phyloP scores from a whole-genome alignment of 768 basidiomycete genomes.

The Royoungia palumana region DNA sequence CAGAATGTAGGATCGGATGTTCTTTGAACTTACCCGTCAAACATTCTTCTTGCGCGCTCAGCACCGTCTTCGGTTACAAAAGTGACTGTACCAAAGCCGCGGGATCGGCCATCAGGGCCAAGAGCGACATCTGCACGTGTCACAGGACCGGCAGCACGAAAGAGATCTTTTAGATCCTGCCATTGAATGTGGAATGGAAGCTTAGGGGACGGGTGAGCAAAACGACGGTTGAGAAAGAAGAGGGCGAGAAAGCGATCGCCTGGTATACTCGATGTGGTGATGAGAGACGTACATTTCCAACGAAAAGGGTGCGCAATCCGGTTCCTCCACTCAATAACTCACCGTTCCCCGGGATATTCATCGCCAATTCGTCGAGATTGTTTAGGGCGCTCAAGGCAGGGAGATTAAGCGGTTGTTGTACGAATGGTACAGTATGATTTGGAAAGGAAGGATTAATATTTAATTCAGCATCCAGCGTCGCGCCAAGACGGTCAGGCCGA shows the following conservation, averaged over 20 bases:
- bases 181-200: slow-evolving; percentile 93
- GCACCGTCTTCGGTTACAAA: slow-evolving; percentile 84
- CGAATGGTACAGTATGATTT: slow-evolving; percentile 16
- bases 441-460: slow-evolving; percentile 12
- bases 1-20: not conserved
- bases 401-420: slow-evolving; percentile 17
- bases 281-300: slow-evolving; percentile 72
- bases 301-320: slow-evolving; percentile 64
- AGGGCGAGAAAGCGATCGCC: not conserved
- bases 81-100: slow-evolving; percentile 91
- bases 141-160: slow-evolving; percentile 86
- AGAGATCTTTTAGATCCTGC: slow-evolving; percentile 97
- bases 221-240: slow-evolving; percentile 3
- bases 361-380: slow-evolving; percentile 18
- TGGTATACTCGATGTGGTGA: slow-evolving; percentile 4
- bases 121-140: slow-evolving; percentile 88
- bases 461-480: slow-evolving; percentile 24
- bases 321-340: slow-evolving; percentile 29
- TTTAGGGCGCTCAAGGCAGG: slow-evolving; percentile 12
- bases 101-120: slow-evolving; percentile 81
- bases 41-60: slow-evolving; percentile 78
- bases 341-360: slow-evolving; percentile 11
- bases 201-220: slow-evolving; percentile 39
- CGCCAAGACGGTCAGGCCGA: slow-evolving; percentile 71
- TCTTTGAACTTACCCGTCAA: slow-evolving; percentile 71